Conservation (phyloP, 2,329 filamentous ascomycete species). For the Penicillium brasilianum region DNA sequence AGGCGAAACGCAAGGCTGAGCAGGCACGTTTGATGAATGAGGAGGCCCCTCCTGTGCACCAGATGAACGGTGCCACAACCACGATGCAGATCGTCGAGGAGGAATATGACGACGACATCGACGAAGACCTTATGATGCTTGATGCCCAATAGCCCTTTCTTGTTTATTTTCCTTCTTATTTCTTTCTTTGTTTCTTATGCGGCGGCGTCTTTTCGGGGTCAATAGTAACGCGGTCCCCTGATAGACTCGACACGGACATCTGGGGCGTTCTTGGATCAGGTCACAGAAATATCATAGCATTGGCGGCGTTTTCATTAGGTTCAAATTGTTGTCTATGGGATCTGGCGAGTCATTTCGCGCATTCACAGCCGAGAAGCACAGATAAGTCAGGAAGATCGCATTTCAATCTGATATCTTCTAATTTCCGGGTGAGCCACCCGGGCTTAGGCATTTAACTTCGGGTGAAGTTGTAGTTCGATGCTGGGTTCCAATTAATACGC, state of each 20-base stretch:
- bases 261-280: slow-evolving; percentile 25
- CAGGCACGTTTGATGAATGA: slow-evolving; percentile 69
- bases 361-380: neutral
- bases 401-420: neutral
- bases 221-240: slow-evolving; percentile 9
- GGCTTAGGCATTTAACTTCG: no score
- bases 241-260: slow-evolving; percentile 11
- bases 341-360: neutral
- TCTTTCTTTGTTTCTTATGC: slow-evolving; percentile 8
- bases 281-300: slow-evolving; percentile 28
- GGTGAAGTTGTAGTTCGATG: no score
- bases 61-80: slow-evolving; percentile 28
- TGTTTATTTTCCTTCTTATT: slow-evolving; percentile 9
- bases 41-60: slow-evolving; percentile 36
- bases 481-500: no score
- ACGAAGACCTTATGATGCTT: slow-evolving; percentile 50
- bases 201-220: slow-evolving; percentile 9
- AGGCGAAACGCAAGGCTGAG: slow-evolving; percentile 71
- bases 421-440: no score
- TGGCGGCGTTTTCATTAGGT: slow-evolving; percentile 29
- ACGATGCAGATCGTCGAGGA: slow-evolving; percentile 35
- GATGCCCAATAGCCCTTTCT: slow-evolving; percentile 38
- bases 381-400: neutral
- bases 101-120: slow-evolving; percentile 50
- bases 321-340: neutral